Evolutionary conservation across 1,139 yeast genomes (phyloP).

Genomic region (Blastobotrys capitulatus): DNA sequence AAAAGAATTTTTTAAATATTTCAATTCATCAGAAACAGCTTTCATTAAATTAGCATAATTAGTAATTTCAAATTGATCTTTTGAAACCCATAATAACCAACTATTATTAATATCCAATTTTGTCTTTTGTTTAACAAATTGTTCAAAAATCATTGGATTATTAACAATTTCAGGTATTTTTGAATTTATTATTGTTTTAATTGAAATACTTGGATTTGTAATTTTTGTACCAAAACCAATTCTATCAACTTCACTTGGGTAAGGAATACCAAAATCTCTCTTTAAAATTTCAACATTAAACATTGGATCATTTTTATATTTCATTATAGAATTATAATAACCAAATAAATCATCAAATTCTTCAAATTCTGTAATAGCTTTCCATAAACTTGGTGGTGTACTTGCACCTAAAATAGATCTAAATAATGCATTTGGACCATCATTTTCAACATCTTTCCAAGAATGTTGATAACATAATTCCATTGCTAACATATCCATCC

Average conservation of each 20-base stretch:
- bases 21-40: too few relatives aligned
- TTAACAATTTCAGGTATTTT: not conserved
- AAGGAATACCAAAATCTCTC: slow-evolving; percentile 7
- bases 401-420: slow-evolving; percentile 9
- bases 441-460: slow-evolving; percentile 1
- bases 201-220: not conserved
- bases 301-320: not conserved
- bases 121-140: too few relatives aligned
- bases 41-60: too few relatives aligned
- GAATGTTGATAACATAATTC: slow-evolving; percentile 3
- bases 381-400: slow-evolving; percentile 10
- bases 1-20: too few relatives aligned
- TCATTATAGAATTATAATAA: slow-evolving; percentile 2
- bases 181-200: too few relatives aligned
- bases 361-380: not conserved
- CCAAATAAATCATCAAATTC: slow-evolving; percentile 1
- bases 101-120: too few relatives aligned
- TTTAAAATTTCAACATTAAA: slow-evolving; percentile 1
- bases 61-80: too few relatives aligned
- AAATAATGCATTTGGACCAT: not conserved
- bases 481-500: slow-evolving; percentile 11
- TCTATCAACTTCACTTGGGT: slow-evolving; percentile 9
- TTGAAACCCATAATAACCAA: not conserved
- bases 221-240: slow-evolving; percentile 10
- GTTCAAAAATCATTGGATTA: not conserved